A percentile compares a stretch with the other conserved stretches of the same genome.
These are phyloP conservation scores for Gautieria morchelliformis DNA, from an alignment of 768 basidiomycete species.

Conservation along the genomic window DNA sequence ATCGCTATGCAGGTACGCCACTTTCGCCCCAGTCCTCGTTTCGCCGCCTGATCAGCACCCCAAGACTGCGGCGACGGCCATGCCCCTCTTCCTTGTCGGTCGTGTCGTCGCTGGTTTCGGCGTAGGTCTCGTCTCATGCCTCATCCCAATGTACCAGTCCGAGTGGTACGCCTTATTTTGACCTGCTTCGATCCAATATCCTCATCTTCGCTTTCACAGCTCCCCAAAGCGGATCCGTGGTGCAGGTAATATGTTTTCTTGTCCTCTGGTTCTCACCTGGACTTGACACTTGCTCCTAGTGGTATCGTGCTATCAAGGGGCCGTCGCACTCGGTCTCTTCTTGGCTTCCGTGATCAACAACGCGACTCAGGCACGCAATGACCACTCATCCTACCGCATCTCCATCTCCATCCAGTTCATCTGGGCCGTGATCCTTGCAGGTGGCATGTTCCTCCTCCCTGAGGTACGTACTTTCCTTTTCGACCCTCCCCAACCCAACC, in stretches of 20 bases:
- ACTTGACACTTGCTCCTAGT: slow-evolving; percentile 19
- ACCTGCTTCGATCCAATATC: background rate
- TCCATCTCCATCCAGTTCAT: slow-evolving; percentile 72
- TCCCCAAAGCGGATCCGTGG: slow-evolving; percentile 72
- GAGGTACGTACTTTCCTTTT: slow-evolving; percentile 23
- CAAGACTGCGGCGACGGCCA: slow-evolving; percentile 35
- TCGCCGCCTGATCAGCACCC: background rate
- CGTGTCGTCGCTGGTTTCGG: slow-evolving; percentile 75
- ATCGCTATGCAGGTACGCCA: slow-evolving; percentile 42
- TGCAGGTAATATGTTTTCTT: slow-evolving; percentile 17
- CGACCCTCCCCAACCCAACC: background rate
- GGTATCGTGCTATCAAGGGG: slow-evolving; percentile 62
- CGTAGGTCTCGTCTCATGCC: slow-evolving; percentile 67
- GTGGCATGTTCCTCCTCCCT: slow-evolving; percentile 66
- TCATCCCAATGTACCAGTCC: slow-evolving; percentile 53
- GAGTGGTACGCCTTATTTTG: slow-evolving; percentile 33
- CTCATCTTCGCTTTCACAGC: slow-evolving; percentile 25
- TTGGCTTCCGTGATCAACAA: slow-evolving; percentile 63
- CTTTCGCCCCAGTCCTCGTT: background rate
- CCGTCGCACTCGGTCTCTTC: slow-evolving; percentile 67
- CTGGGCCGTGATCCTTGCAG: slow-evolving; percentile 63
- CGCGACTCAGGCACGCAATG: slow-evolving; percentile 44
- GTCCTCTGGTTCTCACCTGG: background rate
- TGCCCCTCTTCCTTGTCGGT: slow-evolving; percentile 57
- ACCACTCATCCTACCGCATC: slow-evolving; percentile 47